Conservation (phyloP, 2,329 filamentous ascomycete species). For the Claviceps humidiphila region DNA sequence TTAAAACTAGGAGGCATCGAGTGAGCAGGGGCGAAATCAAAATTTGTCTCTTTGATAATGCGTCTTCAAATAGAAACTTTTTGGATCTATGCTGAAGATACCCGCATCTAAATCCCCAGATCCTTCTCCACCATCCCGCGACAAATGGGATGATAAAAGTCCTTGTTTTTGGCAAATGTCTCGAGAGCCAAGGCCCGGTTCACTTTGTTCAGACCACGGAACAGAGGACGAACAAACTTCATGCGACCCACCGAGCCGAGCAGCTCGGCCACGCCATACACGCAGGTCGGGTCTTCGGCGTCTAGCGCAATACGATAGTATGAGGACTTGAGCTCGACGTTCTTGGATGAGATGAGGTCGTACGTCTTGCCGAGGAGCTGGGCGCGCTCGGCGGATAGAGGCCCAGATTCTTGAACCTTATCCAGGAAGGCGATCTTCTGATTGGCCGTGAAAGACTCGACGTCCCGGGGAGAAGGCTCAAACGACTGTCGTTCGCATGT, state of each 20-base stretch:
- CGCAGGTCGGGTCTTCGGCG: constrained; percentile 55
- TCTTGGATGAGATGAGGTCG: constrained; percentile 58
- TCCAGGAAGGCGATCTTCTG: constrained; percentile 89
- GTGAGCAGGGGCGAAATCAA: neutral
- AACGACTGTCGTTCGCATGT: constrained; percentile 33
- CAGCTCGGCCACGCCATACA: constrained; percentile 58
- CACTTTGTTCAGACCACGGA: constrained; percentile 59
- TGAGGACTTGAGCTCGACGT: constrained; percentile 72
- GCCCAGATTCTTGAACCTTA: constrained; percentile 49
- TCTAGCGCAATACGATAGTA: constrained; percentile 71
- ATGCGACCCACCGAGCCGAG: constrained; percentile 78
- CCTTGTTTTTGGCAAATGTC: constrained; percentile 76
- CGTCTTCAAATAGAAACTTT: neutral
- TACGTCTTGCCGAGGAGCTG: constrained; percentile 65
- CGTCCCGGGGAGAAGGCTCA: constrained; percentile 53
- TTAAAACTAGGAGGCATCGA: too few relatives aligned
- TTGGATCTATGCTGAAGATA: neutral
- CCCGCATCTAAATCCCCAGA: constrained; percentile 29
- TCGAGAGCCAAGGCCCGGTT: constrained; percentile 61
- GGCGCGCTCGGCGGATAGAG: constrained; percentile 52
- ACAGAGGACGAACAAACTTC: constrained; percentile 92
- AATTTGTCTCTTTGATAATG: neutral
- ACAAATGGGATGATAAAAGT: constrained; percentile 95
- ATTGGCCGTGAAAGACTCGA: constrained; percentile 65
- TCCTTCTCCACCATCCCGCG: constrained; percentile 78